Evolutionary conservation across 2,329 filamentous ascomycete genomes (phyloP).

Genomic region (Magnaporthiopsis rhizophila): DNA sequence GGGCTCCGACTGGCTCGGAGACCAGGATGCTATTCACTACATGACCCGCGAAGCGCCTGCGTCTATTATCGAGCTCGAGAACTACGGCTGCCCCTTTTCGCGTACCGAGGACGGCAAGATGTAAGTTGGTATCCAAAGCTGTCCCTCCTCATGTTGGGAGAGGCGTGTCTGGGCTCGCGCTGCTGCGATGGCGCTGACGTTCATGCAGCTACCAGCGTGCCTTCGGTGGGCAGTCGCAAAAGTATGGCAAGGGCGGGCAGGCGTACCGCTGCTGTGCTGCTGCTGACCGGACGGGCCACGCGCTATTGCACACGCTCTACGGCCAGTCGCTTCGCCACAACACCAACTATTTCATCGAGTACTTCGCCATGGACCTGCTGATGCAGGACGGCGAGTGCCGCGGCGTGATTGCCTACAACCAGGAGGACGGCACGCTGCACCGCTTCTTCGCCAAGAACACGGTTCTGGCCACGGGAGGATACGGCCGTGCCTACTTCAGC

Average conservation of each 20-base stretch:
- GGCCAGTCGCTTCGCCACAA: constrained; percentile 95
- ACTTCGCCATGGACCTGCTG: constrained; percentile 92
- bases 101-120: constrained; percentile 95
- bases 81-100: constrained; percentile 95
- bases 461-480: constrained; percentile 92
- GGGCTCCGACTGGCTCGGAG: constrained; percentile 93
- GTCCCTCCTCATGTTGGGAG: background rate
- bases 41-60: constrained; percentile 93
- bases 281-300: constrained; percentile 93
- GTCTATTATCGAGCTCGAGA: constrained; percentile 89
- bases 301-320: constrained; percentile 95
- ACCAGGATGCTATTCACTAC: constrained; percentile 97
- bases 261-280: constrained; percentile 96
- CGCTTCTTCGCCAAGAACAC: constrained; percentile 96
- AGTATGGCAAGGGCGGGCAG: constrained; percentile 94
- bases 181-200: background rate
- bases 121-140: constrained; percentile 36
- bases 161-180: background rate
- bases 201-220: constrained; percentile 78
- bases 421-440: constrained; percentile 96
- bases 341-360: constrained; percentile 99
- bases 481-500: constrained; percentile 96
- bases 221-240: constrained; percentile 93
- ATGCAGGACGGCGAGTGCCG: constrained; percentile 98
- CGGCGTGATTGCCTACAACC: constrained; percentile 95